Evolutionary conservation across 768 basidiomycete genomes (phyloP).

Genomic region (Boletus bicolor): DNA sequence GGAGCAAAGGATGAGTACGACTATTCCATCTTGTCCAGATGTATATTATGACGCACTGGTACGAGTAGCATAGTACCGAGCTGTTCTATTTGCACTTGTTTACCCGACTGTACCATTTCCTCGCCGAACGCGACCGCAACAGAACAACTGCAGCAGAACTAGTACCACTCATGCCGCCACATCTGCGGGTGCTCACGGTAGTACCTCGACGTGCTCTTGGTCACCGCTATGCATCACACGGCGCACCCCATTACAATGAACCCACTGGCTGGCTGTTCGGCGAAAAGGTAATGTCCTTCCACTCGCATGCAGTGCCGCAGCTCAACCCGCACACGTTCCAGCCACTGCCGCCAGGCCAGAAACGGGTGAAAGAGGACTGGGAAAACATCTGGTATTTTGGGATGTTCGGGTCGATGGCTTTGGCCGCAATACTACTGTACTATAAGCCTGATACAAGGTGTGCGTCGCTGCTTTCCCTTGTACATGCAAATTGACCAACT

Average conservation of each 20-base stretch:
- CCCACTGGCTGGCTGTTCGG: conserved; percentile 85
- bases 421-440: conserved; percentile 73
- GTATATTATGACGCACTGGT: conserved; percentile 6
- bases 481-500: not conserved
- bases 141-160: not conserved
- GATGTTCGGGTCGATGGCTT: conserved; percentile 84
- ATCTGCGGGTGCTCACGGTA: conserved; percentile 38
- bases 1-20: conserved; percentile 33
- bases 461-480: conserved; percentile 22
- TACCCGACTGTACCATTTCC: conserved; percentile 3
- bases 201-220: conserved; percentile 22
- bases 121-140: conserved; percentile 1
- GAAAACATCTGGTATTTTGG: conserved; percentile 88
- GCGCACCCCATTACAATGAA: conserved; percentile 82
- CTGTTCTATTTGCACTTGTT: conserved; percentile 25
- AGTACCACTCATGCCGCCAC: conserved; percentile 40
- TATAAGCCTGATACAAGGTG: conserved; percentile 95
- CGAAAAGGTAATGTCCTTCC: conserved; percentile 62
- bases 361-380: conserved; percentile 86
- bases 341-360: conserved; percentile 79
- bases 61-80: not conserved
- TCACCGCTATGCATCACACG: conserved; percentile 66
- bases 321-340: conserved; percentile 27
- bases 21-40: conserved; percentile 39
- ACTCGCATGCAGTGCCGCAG: not conserved